phyloP scores from a whole-genome alignment of 2,329 filamentous ascomycete genomes.

The Anthostomella pinea region DNA sequence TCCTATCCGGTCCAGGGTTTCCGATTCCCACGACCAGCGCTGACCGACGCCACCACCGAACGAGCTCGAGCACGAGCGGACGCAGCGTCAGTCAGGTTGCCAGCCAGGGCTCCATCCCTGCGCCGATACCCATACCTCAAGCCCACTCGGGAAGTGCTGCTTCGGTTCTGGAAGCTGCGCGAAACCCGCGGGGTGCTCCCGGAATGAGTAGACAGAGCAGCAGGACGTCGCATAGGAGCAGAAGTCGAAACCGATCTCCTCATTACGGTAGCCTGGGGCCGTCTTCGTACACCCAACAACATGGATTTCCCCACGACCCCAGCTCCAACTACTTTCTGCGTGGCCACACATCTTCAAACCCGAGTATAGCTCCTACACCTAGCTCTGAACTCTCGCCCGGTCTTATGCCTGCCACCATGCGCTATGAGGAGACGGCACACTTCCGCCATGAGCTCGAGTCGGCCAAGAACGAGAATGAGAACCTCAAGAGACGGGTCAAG shows the following conservation, averaged over 20 bases:
- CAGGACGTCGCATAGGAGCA: constrained; percentile 49
- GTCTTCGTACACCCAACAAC: constrained; percentile 46
- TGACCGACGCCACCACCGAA: constrained; percentile 54
- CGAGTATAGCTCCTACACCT: constrained; percentile 40
- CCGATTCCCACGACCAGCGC: constrained; percentile 50
- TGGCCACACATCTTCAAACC: constrained; percentile 34
- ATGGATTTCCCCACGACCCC: constrained; percentile 37
- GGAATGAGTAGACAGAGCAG: constrained; percentile 51
- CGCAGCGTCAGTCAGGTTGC: constrained; percentile 47
- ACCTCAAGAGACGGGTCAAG: constrained; percentile 57
- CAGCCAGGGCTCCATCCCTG: constrained; percentile 37
- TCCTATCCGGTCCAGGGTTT: constrained; percentile 57
- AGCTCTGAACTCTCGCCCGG: constrained; percentile 50
- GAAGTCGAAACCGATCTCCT: constrained; percentile 40
- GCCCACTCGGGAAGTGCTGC: constrained; percentile 36
- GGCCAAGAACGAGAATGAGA: constrained; percentile 63
- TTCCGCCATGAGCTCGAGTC: constrained; percentile 59
- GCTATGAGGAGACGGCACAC: constrained; percentile 61
- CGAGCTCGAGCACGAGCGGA: constrained; percentile 53
- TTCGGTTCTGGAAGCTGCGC: constrained; percentile 44
- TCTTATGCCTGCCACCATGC: constrained; percentile 53
- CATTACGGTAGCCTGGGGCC: constrained; percentile 27
- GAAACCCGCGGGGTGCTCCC: constrained; percentile 40
- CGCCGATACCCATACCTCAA: constrained; percentile 29
- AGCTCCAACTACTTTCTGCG: constrained; percentile 33